phyloP scores from a whole-genome alignment of 371 early-diverging fungal genomes.

The Syncephalastrum monosporum region DNA sequence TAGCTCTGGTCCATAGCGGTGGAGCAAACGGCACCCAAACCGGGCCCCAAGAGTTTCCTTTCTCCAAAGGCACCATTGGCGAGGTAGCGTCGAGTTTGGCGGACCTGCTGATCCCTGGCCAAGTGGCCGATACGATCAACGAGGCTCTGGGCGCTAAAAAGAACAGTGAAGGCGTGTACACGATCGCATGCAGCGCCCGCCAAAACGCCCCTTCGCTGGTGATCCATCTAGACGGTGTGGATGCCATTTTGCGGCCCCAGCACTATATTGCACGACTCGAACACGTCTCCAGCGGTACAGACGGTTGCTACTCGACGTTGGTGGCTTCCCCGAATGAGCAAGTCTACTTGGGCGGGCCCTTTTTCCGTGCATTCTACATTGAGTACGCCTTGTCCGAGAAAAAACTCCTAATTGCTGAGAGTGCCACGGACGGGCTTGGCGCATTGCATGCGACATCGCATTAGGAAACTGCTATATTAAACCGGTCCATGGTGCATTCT shows the following conservation, averaged over 20 bases:
- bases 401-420: conserved; percentile 21
- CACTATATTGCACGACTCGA: conserved; percentile 24
- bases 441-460: too few species aligned
- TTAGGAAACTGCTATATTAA: too few species aligned
- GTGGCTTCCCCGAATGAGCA: conserved; percentile 14
- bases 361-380: conserved; percentile 34
- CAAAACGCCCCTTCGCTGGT: conserved; percentile 14
- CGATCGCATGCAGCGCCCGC: conserved; percentile 18
- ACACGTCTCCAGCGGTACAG: conserved; percentile 6
- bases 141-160: conserved; percentile 17
- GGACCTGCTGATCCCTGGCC: conserved; percentile 18
- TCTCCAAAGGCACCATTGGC: conserved; percentile 7
- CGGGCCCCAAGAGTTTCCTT: background rate
- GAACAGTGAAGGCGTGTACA: conserved; percentile 17
- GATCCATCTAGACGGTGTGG: conserved; percentile 22
- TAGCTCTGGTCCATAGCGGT: conserved; percentile 6
- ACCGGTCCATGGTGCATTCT: too few species aligned
- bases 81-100: conserved; percentile 27
- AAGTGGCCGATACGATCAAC: conserved; percentile 22
- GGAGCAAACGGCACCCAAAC: background rate
- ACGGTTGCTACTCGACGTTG: conserved; percentile 27
- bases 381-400: conserved; percentile 14
- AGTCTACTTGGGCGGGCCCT: conserved; percentile 33
- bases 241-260: conserved; percentile 24
- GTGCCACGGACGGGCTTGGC: conserved; percentile 2